phyloP scores from a whole-genome alignment of 2,329 filamentous ascomycete species.

The Neopestalotiopsis rosae region DNA sequence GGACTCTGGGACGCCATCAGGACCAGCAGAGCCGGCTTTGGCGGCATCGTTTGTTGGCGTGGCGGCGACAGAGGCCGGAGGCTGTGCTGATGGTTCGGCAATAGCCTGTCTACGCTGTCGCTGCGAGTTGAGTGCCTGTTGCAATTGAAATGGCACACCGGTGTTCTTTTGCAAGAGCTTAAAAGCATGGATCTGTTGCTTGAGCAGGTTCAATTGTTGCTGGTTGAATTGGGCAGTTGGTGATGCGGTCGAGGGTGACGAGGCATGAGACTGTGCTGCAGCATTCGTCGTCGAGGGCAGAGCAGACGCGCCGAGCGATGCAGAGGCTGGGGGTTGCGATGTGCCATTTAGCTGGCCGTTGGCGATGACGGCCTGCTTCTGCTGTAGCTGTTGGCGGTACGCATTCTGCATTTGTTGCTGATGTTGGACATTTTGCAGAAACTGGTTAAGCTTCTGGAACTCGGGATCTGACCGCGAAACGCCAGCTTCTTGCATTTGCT shows the following conservation, averaged over 20 bases:
- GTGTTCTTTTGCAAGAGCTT: slow-evolving; percentile 88
- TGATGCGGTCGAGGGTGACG: slow-evolving; percentile 37
- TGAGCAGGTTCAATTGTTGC: slow-evolving; percentile 79
- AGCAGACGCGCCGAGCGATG: slow-evolving; percentile 44
- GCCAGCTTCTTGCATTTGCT: slow-evolving; percentile 85
- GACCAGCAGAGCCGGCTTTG: slow-evolving; percentile 39
- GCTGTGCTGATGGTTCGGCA: slow-evolving; percentile 51
- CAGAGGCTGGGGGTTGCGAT: slow-evolving; percentile 40
- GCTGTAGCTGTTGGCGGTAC: slow-evolving; percentile 62
- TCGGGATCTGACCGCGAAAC: slow-evolving; percentile 85
- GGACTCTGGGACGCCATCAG: slow-evolving; percentile 37
- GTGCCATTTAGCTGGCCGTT: slow-evolving; percentile 62
- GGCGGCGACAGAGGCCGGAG: slow-evolving; percentile 45
- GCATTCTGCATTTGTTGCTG: slow-evolving; percentile 64
- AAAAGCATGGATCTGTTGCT: slow-evolving; percentile 90
- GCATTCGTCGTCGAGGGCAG: slow-evolving; percentile 41
- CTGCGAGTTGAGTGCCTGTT: slow-evolving; percentile 82
- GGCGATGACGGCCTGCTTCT: slow-evolving; percentile 60
- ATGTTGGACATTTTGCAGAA: slow-evolving; percentile 75
- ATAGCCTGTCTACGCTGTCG: slow-evolving; percentile 69
- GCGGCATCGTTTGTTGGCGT: slow-evolving; percentile 43
- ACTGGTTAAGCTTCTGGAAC: slow-evolving; percentile 79
- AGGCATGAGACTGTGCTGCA: slow-evolving; percentile 35
- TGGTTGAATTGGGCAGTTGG: slow-evolving; percentile 67
- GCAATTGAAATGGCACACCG: slow-evolving; percentile 77